These are phyloP conservation scores for Arabis hirsuta DNA, from an alignment of 345 rosid species.

Conservation along the genomic window DNA sequence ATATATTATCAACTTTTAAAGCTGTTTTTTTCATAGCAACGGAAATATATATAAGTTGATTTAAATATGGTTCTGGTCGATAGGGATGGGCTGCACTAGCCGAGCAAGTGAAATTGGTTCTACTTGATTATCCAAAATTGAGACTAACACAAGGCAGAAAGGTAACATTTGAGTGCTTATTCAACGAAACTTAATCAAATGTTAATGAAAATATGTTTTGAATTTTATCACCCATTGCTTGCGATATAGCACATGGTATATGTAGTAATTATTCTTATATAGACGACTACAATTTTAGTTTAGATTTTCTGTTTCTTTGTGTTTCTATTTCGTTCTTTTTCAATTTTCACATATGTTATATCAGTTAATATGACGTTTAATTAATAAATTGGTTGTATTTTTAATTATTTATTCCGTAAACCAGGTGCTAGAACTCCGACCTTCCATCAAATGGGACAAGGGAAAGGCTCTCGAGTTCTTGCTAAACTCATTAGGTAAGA, in stretches of 20 bases:
- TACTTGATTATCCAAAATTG: constrained; percentile 46
- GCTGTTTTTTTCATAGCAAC: not conserved
- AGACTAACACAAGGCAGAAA: constrained; percentile 52
- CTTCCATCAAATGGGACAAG: constrained; percentile 64
- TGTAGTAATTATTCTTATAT: too few relatives aligned
- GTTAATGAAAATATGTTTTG: not conserved
- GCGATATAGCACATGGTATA: too few relatives aligned
- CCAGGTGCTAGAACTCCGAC: constrained; percentile 64
- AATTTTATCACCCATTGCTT: too few relatives aligned
- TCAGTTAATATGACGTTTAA: not conserved
- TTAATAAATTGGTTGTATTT: not conserved
- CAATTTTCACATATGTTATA: too few relatives aligned
- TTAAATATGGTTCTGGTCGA: not conserved
- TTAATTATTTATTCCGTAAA: not conserved
- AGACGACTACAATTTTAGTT: too few relatives aligned
- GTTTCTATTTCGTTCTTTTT: too few relatives aligned
- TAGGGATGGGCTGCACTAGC: constrained; percentile 74
- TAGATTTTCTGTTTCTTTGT: too few relatives aligned
- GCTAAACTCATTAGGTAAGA: constrained; percentile 51
- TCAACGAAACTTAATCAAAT: not conserved
- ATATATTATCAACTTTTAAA: too few relatives aligned
- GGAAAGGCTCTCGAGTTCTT: constrained; percentile 60
- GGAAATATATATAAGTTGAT: not conserved
- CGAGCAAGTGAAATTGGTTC: constrained; percentile 52
- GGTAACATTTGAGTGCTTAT: constrained; percentile 37